A percentile compares a stretch with the other conserved stretches of the same genome.
Conservation (phyloP, 805 yeast genomes). For the Pichia scutulata region DNA sequence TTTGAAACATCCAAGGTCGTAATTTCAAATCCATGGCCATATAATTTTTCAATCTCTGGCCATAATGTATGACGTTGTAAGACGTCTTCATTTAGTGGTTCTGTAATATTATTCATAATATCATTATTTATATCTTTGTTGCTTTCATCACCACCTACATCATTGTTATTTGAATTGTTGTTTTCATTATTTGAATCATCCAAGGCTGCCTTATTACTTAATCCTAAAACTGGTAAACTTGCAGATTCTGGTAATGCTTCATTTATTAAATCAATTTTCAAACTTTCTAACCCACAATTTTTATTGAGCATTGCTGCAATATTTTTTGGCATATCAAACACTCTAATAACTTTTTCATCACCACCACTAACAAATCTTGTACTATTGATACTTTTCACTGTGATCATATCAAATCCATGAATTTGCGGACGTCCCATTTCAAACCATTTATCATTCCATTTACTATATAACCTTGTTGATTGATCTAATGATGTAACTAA, state of each 20-base stretch:
- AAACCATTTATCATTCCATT: slow-evolving; percentile 56
- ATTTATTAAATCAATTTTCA: slow-evolving; percentile 9
- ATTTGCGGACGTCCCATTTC: slow-evolving; percentile 97
- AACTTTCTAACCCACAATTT: slow-evolving; percentile 22
- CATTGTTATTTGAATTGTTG: slow-evolving; percentile 31
- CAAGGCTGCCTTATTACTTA: slow-evolving; percentile 80
- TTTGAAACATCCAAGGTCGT: slow-evolving; percentile 69
- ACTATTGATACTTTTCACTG: slow-evolving; percentile 53
- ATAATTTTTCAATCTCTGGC: slow-evolving; percentile 91
- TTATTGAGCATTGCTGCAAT: slow-evolving; percentile 55
- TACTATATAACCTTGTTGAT: slow-evolving; percentile 78
- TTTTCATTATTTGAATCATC: slow-evolving; percentile 20
- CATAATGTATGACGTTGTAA: slow-evolving; percentile 86
- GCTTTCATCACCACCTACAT: slow-evolving; percentile 13
- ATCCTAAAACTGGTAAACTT: slow-evolving; percentile 84
- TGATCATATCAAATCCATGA: slow-evolving; percentile 95
- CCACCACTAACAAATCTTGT: slow-evolving; percentile 84
- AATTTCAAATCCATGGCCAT: slow-evolving; percentile 97
- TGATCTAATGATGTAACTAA: slow-evolving; percentile 84
- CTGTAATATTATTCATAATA: slow-evolving; percentile 35
- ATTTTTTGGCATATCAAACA: slow-evolving; percentile 80
- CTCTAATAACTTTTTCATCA: slow-evolving; percentile 87
- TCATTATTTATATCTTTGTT: slow-evolving; percentile 36
- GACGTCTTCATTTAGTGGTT: slow-evolving; percentile 85
- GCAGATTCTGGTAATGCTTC: slow-evolving; percentile 64